These are phyloP conservation scores for Eucalyptus regnans DNA, from an alignment of 345 rosid genomes.

Conservation along the genomic window DNA sequence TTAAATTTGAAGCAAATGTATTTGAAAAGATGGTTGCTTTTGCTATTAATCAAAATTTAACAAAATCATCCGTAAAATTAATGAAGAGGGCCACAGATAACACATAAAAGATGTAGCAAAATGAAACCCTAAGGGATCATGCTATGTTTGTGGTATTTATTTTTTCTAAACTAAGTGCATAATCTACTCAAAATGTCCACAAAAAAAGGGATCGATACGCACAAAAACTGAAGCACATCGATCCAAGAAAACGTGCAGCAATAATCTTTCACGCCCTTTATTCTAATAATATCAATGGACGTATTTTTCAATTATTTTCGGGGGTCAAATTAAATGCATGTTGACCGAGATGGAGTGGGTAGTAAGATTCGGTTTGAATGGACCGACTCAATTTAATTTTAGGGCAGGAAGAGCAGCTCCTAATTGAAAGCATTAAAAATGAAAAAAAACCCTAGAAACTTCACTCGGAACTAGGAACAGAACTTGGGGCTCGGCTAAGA, in stretches of 20 bases:
- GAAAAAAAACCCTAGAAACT: background rate
- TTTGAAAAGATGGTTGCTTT: background rate
- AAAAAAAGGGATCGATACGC: background rate
- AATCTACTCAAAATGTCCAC: background rate
- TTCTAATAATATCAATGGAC: background rate
- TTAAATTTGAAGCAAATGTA: background rate
- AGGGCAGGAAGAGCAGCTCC: background rate
- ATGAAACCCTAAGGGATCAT: background rate
- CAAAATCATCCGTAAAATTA: background rate
- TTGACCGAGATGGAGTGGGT: background rate
- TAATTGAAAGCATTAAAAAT: background rate
- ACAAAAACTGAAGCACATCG: background rate
- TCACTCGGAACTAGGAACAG: slow-evolving; percentile 17
- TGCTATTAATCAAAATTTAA: background rate
- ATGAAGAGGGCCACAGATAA: background rate
- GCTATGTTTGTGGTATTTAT: background rate
- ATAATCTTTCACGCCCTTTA: background rate
- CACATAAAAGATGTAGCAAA: background rate
- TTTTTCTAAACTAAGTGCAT: background rate
- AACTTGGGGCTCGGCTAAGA: slow-evolving; percentile 5
- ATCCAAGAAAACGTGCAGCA: background rate
- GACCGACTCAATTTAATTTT: background rate
- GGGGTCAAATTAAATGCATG: background rate
- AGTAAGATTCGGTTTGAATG: background rate
- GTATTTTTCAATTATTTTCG: background rate